phyloP scores from a whole-genome alignment of 106 monocot species.

The Dendrobium catenatum region DNA sequence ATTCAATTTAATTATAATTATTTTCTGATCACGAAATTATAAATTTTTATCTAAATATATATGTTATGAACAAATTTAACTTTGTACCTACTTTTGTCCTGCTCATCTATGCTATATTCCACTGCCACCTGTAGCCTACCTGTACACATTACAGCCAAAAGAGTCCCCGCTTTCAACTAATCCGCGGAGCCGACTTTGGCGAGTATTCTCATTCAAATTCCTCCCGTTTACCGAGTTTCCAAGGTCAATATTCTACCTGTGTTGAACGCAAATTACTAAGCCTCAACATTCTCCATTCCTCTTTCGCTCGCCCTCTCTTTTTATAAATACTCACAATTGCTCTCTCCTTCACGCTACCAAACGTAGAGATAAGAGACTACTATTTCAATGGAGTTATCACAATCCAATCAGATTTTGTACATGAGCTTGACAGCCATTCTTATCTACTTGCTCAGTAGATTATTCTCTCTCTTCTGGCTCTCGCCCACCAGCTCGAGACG shows the following conservation, averaged over 20 bases:
- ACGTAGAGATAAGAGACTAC: not conserved
- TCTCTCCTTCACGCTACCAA: not conserved
- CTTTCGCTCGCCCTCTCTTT: not conserved
- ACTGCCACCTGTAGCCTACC: not conserved
- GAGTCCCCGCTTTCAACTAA: not conserved
- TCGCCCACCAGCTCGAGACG: constrained; percentile 13
- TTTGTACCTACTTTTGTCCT: no score
- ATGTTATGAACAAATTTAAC: no score
- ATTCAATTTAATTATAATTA: no score
- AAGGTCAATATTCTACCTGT: not conserved
- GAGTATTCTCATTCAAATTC: no score
- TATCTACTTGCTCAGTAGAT: constrained; percentile 2
- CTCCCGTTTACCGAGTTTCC: not conserved
- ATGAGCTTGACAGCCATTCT: not conserved
- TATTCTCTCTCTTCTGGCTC: constrained; percentile 22
- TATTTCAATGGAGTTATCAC: constrained; percentile 8
- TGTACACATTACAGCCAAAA: not conserved
- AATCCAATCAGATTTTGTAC: constrained; percentile 6
- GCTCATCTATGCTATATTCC: not conserved
- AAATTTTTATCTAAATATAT: no score
- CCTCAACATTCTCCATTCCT: not conserved
- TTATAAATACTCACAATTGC: not conserved
- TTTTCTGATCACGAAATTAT: no score
- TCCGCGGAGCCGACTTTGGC: not conserved
- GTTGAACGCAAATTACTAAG: not conserved